Base-by-base conservation (phyloP, 176 grass and related monocot species). In the Oryza coarctata region DNA sequence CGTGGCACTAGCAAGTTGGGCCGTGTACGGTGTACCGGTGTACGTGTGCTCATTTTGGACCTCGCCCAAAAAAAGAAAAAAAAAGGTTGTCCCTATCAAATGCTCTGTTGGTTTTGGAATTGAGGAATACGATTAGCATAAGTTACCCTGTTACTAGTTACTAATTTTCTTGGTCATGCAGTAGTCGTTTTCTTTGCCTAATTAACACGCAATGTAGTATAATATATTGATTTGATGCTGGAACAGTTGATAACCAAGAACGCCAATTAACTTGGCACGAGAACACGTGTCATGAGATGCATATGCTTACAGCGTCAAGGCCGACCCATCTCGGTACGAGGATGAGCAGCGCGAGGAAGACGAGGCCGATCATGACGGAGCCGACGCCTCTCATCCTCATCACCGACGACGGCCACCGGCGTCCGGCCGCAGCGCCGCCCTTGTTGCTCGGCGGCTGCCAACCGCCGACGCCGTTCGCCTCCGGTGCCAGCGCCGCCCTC, bases 261-360 rank as follows among this genome's bases (percentile, higher is more conserved):
- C 9, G 66, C 20, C 38, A 39, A 68, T n/a, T n/a, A 68, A 12
- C 2, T 43, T 43, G 40, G 12, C 40, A 43, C 11, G 11, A 43
- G 12, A 12, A 43, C n/a, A n/a, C 10, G 11, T 11, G 12, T 43
- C 2, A 12, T 43, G 2, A 47, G 3, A 47, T 47, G 47, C 60
- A 40, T 17, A 0, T 20, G 23, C 81, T 79, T 73, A 88, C 86
- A 32, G 66, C 61, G 61, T 74, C 75, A 6, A 78, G 35, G 38
- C 67, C 45, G 68, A 69, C 38, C 86, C 86, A 88, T 27, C 13
- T 26, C 40, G 31, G 71, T 6, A 43, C 14, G 20, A 41, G 36
- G 15, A 88, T 4, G 14, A 84, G 31, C 68, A 84, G 23, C 33
- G 29, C 86, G 25, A 88, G 75, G 18, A 88, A 1, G 13, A 83